Evolutionary conservation across 768 basidiomycete species (phyloP).

Genomic region (Xerocomus spinulosus): DNA sequence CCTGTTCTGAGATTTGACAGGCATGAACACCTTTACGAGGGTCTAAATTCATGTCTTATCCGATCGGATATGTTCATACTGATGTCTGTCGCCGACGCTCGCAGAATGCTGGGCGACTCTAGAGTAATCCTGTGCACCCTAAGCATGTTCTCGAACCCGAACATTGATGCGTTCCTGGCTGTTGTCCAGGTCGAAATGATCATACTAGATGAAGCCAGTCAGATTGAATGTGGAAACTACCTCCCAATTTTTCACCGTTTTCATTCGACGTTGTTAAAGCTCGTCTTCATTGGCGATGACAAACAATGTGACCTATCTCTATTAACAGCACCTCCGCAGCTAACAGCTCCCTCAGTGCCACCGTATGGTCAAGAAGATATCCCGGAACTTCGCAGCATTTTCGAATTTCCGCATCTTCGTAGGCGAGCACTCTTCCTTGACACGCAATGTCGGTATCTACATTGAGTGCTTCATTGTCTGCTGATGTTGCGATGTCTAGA

Average conservation of each 20-base stretch:
- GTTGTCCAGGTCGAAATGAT: constrained; percentile 35
- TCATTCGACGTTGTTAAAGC: constrained; percentile 24
- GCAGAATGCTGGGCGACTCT: constrained; percentile 25
- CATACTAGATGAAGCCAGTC: constrained; percentile 46
- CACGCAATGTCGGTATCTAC: constrained; percentile 58
- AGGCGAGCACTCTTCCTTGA: constrained; percentile 49
- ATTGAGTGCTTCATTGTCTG: not conserved
- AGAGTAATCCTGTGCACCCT: constrained; percentile 45
- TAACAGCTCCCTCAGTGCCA: constrained; percentile 47
- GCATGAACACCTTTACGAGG: constrained; percentile 48
- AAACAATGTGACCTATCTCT: constrained; percentile 30
- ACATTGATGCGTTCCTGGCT: constrained; percentile 13
- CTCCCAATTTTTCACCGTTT: constrained; percentile 33
- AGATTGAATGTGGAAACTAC: constrained; percentile 42
- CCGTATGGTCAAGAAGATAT: constrained; percentile 73
- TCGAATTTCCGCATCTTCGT: constrained; percentile 62
- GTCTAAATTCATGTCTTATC: constrained; percentile 34
- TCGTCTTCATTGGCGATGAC: constrained; percentile 39
- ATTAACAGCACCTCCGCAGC: not conserved
- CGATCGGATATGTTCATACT: constrained; percentile 33
- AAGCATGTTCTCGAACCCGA: constrained; percentile 39
- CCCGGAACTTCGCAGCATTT: constrained; percentile 63
- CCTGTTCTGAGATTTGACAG: constrained; percentile 21
- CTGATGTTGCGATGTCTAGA: constrained; percentile 41
- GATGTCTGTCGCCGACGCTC: constrained; percentile 10